Evolutionary conservation across 2,329 filamentous ascomycete genomes (phyloP), one percentile per base, ranked within the genome.

Genomic region (Neonectria magnoliae): DNA sequence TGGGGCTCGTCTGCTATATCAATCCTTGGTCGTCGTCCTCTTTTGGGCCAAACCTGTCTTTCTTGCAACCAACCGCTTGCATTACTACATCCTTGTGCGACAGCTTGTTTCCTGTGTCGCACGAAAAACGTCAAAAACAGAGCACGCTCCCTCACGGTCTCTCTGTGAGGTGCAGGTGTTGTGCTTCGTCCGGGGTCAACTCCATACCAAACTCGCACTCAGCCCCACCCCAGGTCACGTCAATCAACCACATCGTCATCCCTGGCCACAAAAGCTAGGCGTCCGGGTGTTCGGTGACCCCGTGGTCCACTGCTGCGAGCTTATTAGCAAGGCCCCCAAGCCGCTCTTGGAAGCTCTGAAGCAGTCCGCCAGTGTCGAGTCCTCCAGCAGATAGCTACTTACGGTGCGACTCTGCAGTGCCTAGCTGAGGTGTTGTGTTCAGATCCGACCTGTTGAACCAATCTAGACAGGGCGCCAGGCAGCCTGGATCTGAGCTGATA

Each of bases 181-280:
- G 27, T 33, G 13, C 38, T 58, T 50, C 33, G 45, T 18, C 56
- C 31, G 20, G 44, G 20, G 44, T 45, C 31, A 29, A 20, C 57
- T 55, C 38, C 38, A 42, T 42, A 42, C 38, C 38, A 42, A 51
- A 58, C 52, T 57, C 62, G 53, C 60, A 52, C 62, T 57, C 38
- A 57, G 52, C 69, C 70, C 71, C 62, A 68, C 71, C 58, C 36
- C 13, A 62, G 56, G 57, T 73, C 69, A 73, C 69, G 60, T 72
- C 71, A 70, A 70, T 60, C 69, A 73, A 66, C 61, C 60, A 65
- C 56, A 52, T 70, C 69, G 59, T 73, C 68, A 72, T 69, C 64
- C 65, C 65, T 62, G 67, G 50, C 60, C 66, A 67, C 66, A 58
- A 61, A 52, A 68, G 59, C 57, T 61, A 62, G 68, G 65, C 53